Conservation (phyloP, 225 moss, liverwort and hornwort genomes). For the Polytrichum formosum region DNA sequence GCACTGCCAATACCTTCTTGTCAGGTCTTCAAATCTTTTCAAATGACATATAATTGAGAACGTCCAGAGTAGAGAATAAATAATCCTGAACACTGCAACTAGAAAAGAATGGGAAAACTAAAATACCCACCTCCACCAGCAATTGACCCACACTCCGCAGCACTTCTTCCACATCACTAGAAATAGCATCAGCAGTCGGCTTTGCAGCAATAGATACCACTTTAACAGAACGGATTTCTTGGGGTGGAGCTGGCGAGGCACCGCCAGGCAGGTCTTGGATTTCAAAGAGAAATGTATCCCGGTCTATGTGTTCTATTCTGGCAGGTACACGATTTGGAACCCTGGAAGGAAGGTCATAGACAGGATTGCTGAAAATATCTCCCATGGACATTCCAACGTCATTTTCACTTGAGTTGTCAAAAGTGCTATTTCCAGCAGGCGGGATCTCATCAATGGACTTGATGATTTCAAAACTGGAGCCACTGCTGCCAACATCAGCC, state of each 20-base stretch:
- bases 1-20: too few species aligned
- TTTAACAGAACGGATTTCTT: conserved; percentile 45
- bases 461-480: conserved; percentile 33
- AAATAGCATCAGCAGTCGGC: conserved; percentile 65
- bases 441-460: conserved; percentile 35
- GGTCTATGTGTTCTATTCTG: conserved; percentile 63
- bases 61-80: too few species aligned
- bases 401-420: conserved; percentile 28
- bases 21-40: too few species aligned
- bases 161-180: conserved; percentile 78
- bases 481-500: conserved; percentile 39
- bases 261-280: conserved; percentile 54
- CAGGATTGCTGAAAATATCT: conserved; percentile 40
- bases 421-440: conserved; percentile 24
- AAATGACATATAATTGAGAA: too few species aligned
- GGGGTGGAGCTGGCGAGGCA: conserved; percentile 4
- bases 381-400: conserved; percentile 31
- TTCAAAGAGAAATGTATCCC: conserved; percentile 78
- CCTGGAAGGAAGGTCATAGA: conserved; percentile 62
- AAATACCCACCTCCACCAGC: conserved; percentile 60
- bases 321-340: conserved; percentile 72
- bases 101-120: background rate
- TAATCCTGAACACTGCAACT: too few species aligned
- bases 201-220: conserved; percentile 64
- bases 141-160: conserved; percentile 80